Evolutionary conservation across 305 asterid species (phyloP).

Genomic region (Solanum hybrid): DNA sequence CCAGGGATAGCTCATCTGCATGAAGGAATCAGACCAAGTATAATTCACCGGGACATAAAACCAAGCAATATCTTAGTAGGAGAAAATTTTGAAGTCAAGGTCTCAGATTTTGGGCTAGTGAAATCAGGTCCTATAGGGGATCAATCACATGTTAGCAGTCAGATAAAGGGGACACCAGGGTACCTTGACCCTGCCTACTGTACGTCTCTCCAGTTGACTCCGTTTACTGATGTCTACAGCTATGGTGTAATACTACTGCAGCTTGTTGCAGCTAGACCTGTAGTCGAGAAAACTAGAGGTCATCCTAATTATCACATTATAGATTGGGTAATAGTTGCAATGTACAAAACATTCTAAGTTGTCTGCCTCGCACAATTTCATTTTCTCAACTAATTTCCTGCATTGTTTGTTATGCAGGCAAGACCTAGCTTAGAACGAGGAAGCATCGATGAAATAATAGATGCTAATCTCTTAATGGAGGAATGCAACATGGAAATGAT

Average conservation of each 20-base stretch:
- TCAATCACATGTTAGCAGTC: slow-evolving; percentile 62
- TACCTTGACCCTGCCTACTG: slow-evolving; percentile 80
- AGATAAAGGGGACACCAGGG: slow-evolving; percentile 67
- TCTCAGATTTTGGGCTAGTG: slow-evolving; percentile 71
- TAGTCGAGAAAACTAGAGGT: slow-evolving; percentile 26
- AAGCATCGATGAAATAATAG: slow-evolving; percentile 44
- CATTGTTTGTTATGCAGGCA: slow-evolving; percentile 34
- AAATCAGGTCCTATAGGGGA: slow-evolving; percentile 57
- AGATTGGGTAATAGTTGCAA: slow-evolving; percentile 40
- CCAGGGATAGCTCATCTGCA: slow-evolving; percentile 72
- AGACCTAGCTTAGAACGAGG: slow-evolving; percentile 55
- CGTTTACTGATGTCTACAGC: slow-evolving; percentile 68
- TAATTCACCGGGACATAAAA: slow-evolving; percentile 68
- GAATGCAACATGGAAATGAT: slow-evolving; percentile 55
- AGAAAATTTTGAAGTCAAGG: slow-evolving; percentile 61
- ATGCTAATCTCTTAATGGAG: slow-evolving; percentile 43
- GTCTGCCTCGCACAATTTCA: background rate
- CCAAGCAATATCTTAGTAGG: slow-evolving; percentile 66
- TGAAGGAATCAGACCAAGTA: slow-evolving; percentile 50
- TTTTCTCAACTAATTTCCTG: background rate
- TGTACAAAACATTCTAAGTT: background rate
- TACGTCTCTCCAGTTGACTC: slow-evolving; percentile 49
- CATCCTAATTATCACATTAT: slow-evolving; percentile 41
- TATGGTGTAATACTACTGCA: slow-evolving; percentile 71
- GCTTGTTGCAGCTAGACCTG: slow-evolving; percentile 68